Evolutionary conservation across 768 basidiomycete species (phyloP).

Genomic region (Tremella mesenterica): DNA sequence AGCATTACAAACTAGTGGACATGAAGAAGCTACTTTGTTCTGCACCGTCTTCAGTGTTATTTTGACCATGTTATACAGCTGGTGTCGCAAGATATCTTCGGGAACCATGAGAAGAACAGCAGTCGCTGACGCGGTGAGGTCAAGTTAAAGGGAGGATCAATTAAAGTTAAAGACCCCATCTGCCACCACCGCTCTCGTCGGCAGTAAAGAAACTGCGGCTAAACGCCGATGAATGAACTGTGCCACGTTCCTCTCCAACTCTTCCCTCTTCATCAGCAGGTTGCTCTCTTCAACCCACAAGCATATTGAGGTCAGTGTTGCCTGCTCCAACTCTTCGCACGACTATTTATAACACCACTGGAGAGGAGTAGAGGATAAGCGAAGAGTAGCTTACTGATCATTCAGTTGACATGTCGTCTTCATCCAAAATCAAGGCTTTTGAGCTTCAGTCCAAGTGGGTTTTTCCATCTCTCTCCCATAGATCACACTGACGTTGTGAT

Average conservation of each 20-base stretch:
- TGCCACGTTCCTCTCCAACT: no score
- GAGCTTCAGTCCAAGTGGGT: conserved; percentile 46
- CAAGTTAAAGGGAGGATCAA: neutral
- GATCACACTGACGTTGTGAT: conserved; percentile 12
- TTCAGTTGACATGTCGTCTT: conserved; percentile 34
- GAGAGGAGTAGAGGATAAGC: neutral
- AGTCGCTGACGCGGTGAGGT: neutral
- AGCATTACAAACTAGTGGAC: neutral
- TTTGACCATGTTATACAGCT: conserved; percentile 55
- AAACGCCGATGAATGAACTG: no score
- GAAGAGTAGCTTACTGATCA: neutral
- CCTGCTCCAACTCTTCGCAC: no score
- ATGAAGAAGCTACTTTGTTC: conserved; percentile 51
- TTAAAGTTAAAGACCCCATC: no score
- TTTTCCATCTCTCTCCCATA: neutral
- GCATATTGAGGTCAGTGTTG: no score
- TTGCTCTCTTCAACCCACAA: no score
- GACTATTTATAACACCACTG: neutral
- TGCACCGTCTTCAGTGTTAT: conserved; percentile 91
- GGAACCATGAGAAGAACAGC: neutral
- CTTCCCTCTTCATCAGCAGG: no score
- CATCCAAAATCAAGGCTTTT: conserved; percentile 43
- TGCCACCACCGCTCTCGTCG: no score
- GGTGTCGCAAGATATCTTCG: neutral
- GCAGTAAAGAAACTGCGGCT: no score